Conservation (phyloP, 2,329 filamentous ascomycete genomes). For the Juglanconis sp. region DNA sequence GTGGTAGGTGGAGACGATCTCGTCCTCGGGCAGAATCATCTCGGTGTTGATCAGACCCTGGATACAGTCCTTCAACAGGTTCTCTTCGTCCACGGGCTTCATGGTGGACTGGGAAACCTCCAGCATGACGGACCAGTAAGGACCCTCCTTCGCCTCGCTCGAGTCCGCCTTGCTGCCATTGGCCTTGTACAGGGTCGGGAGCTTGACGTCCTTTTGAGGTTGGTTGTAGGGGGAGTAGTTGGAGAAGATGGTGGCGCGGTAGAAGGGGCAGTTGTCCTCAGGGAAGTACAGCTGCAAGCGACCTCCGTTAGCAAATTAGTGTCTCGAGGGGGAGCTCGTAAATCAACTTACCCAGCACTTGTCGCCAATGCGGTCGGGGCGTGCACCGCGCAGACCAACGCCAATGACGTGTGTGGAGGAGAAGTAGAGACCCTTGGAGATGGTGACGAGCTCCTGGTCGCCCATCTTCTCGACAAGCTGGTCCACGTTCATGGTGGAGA, state of each 20-base stretch:
- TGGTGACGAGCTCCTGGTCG: constrained; percentile 75
- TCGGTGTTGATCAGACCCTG: constrained; percentile 97
- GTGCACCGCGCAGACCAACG: constrained; percentile 85
- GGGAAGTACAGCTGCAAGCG: constrained; percentile 82
- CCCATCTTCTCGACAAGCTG: constrained; percentile 82
- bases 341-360: constrained; percentile 84
- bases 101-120: constrained; percentile 93
- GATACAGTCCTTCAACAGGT: constrained; percentile 84
- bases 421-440: constrained; percentile 93
- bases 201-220: constrained; percentile 75
- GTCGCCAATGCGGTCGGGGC: constrained; percentile 94
- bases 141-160: constrained; percentile 74
- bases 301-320: constrained; percentile 23
- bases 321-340: too few species aligned
- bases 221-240: constrained; percentile 99
- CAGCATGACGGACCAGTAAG: constrained; percentile 99
- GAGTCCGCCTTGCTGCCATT: constrained; percentile 78
- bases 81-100: constrained; percentile 89
- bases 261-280: constrained; percentile 98
- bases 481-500: constrained; percentile 97
- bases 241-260: constrained; percentile 99
- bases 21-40: constrained; percentile 86
- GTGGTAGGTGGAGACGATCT: constrained; percentile 98
- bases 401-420: constrained; percentile 96
- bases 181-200: constrained; percentile 81